A percentile compares a stretch with the other conserved stretches of the same genome.
These are phyloP conservation scores for Zymoseptoria pseudotritici DNA, from an alignment of 2,329 filamentous ascomycete species.

Conservation along the genomic window DNA sequence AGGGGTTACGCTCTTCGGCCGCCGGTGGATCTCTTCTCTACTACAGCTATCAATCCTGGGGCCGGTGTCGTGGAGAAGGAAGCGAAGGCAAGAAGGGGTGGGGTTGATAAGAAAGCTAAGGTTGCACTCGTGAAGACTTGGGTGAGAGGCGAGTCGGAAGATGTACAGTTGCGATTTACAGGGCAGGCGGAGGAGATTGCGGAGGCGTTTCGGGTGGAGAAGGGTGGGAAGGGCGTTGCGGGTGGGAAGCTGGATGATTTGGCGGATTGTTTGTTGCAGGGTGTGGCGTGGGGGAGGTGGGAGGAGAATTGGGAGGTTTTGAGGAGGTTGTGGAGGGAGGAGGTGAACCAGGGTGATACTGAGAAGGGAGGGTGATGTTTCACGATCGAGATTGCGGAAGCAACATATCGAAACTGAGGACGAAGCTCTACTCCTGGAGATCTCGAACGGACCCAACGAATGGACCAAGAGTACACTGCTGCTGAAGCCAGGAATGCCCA, in stretches of 20 bases:
- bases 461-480: too few relatives aligned
- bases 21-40: slow-evolving; percentile 5
- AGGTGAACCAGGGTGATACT: not conserved
- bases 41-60: slow-evolving; percentile 2
- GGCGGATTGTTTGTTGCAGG: slow-evolving; percentile 72
- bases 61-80: not conserved
- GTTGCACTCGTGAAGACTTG: slow-evolving; percentile 55
- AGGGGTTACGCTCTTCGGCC: slow-evolving; percentile 1
- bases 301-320: slow-evolving; percentile 47
- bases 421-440: too few relatives aligned
- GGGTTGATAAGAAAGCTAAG: slow-evolving; percentile 51
- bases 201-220: slow-evolving; percentile 24
- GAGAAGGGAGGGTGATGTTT: not conserved
- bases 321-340: not conserved
- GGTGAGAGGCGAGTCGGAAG: slow-evolving; percentile 32
- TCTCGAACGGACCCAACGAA: too few relatives aligned
- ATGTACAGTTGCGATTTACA: slow-evolving; percentile 24
- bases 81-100: slow-evolving; percentile 19
- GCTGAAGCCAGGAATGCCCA: too few relatives aligned
- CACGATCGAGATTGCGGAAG: not conserved
- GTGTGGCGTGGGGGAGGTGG: slow-evolving; percentile 70
- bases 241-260: slow-evolving; percentile 68
- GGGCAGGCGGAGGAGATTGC: slow-evolving; percentile 32
- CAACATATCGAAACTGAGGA: too few relatives aligned
- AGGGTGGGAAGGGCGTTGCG: slow-evolving; percentile 20